Evolutionary conservation across 2,329 filamentous ascomycete species (phyloP), one percentile per base, ranked within the genome.

Genomic region (Fusarium dlaminii): DNA sequence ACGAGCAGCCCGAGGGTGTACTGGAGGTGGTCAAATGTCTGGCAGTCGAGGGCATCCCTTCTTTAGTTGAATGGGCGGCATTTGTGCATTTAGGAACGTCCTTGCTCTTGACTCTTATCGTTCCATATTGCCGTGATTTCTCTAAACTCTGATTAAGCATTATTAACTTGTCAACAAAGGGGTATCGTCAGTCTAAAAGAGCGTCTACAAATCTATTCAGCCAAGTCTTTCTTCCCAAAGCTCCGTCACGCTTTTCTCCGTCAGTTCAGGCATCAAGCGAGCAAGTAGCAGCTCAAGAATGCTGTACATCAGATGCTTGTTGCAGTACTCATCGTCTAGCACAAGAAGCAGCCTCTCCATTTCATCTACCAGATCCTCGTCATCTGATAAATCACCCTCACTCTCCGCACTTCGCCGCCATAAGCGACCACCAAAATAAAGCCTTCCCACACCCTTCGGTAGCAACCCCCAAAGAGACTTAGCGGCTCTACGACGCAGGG

Each of bases 281-380:
- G 94, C 89, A n/a, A 98, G 86, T 5, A 98, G 81, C 66, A 96
- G 83, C 83, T 99, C 96, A 39, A 98, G 84, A 54, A 96, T 86
- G 49, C 90, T 87, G 79, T 97, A 98, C 76, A 98, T 85, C 37
- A 98, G 85, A 83, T 98, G 95, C 84, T 95, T 97, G 84, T 99
- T 99, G 83, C 95, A 92, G 83, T 98, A 98, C 58, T 89, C 86
- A 82, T 98, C 95, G 22, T 89, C 90, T 75, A 98, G 92, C 42
- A 95, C 86, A 77, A 93, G 90, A 52, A 98, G 86, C 51, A 95
- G 85, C 32, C 89, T 84, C 78, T 91, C 90, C 72, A 94, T 87
- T 75, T 92, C 88, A 68, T 84, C 82, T 49, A 90, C 82, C 66
- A 90, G 85, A 55, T 83, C 84, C 70, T 85, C 83, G 59, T 79